Percentiles rank a stretch among this genome's conserved stretches.
These are phyloP conservation scores for Gossypium herbaceum DNA, from an alignment of 345 rosid genomes.

Conservation along the genomic window DNA sequence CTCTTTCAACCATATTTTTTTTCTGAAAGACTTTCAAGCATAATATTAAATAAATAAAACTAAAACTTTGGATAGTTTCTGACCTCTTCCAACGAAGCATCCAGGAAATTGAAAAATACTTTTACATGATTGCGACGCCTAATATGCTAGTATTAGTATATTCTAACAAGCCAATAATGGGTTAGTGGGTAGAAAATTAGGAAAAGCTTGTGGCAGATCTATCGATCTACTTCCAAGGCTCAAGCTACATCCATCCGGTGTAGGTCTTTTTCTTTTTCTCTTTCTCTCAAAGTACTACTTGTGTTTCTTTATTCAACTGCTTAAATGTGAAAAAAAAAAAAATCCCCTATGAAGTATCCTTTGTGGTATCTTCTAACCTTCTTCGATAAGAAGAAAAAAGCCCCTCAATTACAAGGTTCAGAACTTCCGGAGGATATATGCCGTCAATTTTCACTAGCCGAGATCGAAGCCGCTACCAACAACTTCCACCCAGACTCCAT, in stretches of 20 bases:
- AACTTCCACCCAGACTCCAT: not conserved
- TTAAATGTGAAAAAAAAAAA: no score
- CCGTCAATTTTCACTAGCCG: constrained; percentile 5
- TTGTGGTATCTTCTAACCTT: not conserved
- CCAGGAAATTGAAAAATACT: not conserved
- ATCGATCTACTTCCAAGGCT: no score
- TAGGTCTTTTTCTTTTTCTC: no score
- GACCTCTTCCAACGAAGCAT: not conserved
- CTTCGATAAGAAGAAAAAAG: not conserved
- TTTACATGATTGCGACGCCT: not conserved
- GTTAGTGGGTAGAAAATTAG: not conserved
- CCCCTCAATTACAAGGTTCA: not conserved
- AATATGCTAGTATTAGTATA: no score
- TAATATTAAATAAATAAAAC: not conserved
- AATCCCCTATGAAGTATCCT: not conserved
- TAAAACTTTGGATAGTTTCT: not conserved
- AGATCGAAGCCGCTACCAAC: constrained; percentile 13
- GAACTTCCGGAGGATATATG: not conserved
- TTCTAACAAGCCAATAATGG: not conserved
- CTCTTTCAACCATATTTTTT: no score
- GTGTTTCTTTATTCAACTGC: no score
- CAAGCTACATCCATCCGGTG: no score
- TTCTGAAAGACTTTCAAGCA: no score
- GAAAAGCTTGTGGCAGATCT: no score
- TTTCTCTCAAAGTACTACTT: no score